Evolutionary conservation across 2,329 filamentous ascomycete genomes (phyloP), one percentile per base, ranked within the genome.

Genomic region (Fusarium xyrophilum): DNA sequence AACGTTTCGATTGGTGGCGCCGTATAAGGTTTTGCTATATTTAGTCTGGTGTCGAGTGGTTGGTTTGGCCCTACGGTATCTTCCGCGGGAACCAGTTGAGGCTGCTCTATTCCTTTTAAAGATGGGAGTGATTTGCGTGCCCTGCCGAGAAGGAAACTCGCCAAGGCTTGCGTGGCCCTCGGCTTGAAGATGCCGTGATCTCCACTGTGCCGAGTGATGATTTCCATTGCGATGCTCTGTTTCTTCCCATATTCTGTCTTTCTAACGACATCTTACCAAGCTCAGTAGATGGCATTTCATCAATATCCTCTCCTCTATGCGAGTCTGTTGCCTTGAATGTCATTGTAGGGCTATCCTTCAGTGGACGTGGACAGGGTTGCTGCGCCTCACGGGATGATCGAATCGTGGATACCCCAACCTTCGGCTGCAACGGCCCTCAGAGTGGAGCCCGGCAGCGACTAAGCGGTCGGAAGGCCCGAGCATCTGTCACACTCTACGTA

Each of bases 121-220:
- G 21, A n/a, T 12, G 15, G 8, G 6, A 38, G 23, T 40, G 32
- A 21, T 51, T 39, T 51, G 23, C 47, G 33, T 28, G 36, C 36
- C 47, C 36, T 39, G 60, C 8, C 36, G 23, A 17, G 23, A 14
- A 46, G 19, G 4, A 40, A 8, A 36, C 38, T 36, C 2, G 50
- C 36, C 30, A 36, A 53, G 51, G 44, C 43, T 66, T 62, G 62
- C 62, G 63, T 62, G 63, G 63, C 65, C 36, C 66, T 68, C 65
- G 65, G 65, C 65, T 69, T 32, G 1, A 3, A 51, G 55, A 52
- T 68, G 65, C 65, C 65, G 65, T 25, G 21, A 61, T 39, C 65
- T 68, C 65, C 65, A 68, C 65, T 56, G 51, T 61, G 65, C 65
- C 61, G 61, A 65, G 65, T 52, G 30, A 27, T 17, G 21, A 33